Evolutionary conservation across 164 flowering plant genomes (phyloP).

Genomic region (Platanus orientalis): DNA sequence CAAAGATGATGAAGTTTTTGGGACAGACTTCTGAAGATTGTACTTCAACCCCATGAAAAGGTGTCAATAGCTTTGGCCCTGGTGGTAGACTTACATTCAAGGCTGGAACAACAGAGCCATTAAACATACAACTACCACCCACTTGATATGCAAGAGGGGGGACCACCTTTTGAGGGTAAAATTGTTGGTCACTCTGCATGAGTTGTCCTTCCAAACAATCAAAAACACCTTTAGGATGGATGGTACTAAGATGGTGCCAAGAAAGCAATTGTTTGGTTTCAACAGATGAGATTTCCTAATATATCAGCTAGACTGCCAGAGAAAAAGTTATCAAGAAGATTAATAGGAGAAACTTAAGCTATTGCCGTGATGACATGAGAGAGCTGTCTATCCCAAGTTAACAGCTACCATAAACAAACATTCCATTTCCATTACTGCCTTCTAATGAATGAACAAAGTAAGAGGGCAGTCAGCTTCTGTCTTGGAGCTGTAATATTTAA

Average conservation of each 20-base stretch:
- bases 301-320: constrained; percentile 11
- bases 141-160: constrained; percentile 31
- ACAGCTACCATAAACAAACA: constrained; percentile 12
- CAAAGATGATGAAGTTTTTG: constrained; percentile 64
- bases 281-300: constrained; percentile 13
- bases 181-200: constrained; percentile 45
- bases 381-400: constrained; percentile 20
- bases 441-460: constrained; percentile 16
- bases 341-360: constrained; percentile 1
- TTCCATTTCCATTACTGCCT: constrained; percentile 15
- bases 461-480: constrained; percentile 19
- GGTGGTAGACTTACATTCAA: constrained; percentile 29
- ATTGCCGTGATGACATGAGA: constrained; percentile 16
- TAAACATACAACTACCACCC: constrained; percentile 24
- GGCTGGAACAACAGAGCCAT: constrained; percentile 28
- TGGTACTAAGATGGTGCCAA: background rate
- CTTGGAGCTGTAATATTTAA: constrained; percentile 5
- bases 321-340: no score
- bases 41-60: constrained; percentile 47
- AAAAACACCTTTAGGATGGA: constrained; percentile 12
- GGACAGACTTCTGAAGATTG: constrained; percentile 65
- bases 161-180: constrained; percentile 20
- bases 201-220: constrained; percentile 2
- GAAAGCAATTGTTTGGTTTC: constrained; percentile 6
- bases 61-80: constrained; percentile 24